Evolutionary conservation across 2,329 filamentous ascomycete species (phyloP).

Genomic region (Pleurostoma richardsiae): DNA sequence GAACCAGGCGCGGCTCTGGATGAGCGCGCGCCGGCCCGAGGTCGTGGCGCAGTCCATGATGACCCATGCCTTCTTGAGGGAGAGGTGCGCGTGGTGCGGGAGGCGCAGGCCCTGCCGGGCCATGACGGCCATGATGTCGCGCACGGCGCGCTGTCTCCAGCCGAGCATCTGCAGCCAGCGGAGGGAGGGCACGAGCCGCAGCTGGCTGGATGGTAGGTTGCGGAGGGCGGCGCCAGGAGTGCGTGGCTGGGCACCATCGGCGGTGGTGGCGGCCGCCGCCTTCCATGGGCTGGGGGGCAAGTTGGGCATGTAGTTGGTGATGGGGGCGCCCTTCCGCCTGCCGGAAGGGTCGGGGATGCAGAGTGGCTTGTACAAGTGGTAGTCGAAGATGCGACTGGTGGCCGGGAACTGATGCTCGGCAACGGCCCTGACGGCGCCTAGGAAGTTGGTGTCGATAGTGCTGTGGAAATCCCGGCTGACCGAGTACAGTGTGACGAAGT

Average conservation of each 20-base stretch:
- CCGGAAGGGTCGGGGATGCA: conserved; percentile 56
- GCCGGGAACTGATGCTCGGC: conserved; percentile 44
- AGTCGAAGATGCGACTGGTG: conserved; percentile 54
- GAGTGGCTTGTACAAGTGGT: conserved; percentile 50
- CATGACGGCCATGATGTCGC: conserved; percentile 59
- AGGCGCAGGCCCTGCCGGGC: conserved; percentile 52
- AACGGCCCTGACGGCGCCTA: conserved; percentile 52
- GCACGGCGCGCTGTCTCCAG: conserved; percentile 48
- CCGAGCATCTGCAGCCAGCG: conserved; percentile 65
- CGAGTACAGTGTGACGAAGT: conserved; percentile 60
- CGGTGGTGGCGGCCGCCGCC: too few relatives aligned
- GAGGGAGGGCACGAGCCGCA: conserved; percentile 54
- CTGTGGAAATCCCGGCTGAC: conserved; percentile 59
- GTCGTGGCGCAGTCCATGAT: conserved; percentile 63
- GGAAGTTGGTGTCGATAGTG: conserved; percentile 54
- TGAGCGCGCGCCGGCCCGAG: conserved; percentile 43
- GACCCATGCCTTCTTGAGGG: conserved; percentile 66
- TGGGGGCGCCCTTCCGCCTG: conserved; percentile 16
- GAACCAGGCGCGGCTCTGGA: conserved; percentile 51
- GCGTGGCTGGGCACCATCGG: too few relatives aligned
- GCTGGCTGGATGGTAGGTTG: conserved; percentile 50
- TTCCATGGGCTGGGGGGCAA: too few relatives aligned
- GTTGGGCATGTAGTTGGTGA: too few relatives aligned
- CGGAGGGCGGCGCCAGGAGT: conserved; percentile 39
- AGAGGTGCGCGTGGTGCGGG: conserved; percentile 38